Percentiles rank a stretch among this genome's conserved stretches.
Conservation (phyloP, 441 rosid genomes). For the Viola pubescens region DNA sequence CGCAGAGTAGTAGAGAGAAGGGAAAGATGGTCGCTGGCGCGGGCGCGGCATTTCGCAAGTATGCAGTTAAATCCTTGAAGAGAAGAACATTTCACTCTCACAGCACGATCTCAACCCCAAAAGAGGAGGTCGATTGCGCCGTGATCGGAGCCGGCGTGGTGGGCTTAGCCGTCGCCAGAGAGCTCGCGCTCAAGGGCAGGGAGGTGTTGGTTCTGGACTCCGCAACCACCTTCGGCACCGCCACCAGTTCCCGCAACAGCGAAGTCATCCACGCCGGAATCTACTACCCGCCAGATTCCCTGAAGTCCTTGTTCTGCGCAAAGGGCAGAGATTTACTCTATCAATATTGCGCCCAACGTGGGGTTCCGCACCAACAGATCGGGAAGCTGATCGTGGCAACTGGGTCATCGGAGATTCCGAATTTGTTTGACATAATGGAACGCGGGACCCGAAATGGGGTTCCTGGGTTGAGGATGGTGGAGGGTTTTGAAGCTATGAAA, state of each 20-base stretch:
- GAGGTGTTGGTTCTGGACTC: conserved; percentile 77
- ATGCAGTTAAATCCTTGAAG: too few relatives aligned
- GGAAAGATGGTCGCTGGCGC: too few relatives aligned
- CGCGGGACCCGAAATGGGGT: conserved; percentile 57
- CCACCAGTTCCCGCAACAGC: conserved; percentile 79
- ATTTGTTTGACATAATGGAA: conserved; percentile 44
- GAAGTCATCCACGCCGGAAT: conserved; percentile 93
- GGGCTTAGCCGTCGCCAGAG: conserved; percentile 72
- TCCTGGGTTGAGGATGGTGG: conserved; percentile 49
- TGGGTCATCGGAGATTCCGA: conserved; percentile 47
- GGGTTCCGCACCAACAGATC: conserved; percentile 49
- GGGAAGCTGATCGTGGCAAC: conserved; percentile 91
- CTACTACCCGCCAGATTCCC: conserved; percentile 68
- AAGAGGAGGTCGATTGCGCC: conserved; percentile 69
- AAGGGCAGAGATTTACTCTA: conserved; percentile 78
- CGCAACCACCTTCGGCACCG: conserved; percentile 71
- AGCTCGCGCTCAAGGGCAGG: conserved; percentile 48
- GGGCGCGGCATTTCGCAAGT: too few relatives aligned
- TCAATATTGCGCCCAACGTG: conserved; percentile 47
- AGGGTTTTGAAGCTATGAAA: conserved; percentile 59
- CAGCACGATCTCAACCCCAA: conserved; percentile 15
- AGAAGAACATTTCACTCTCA: too few relatives aligned
- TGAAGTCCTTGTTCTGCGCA: conserved; percentile 63
- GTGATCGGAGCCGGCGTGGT: conserved; percentile 92
- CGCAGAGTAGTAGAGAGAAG: too few relatives aligned